Evolutionary conservation across 495 filamentous ascomycete species (phyloP), one percentile per base, ranked within the genome.

Genomic region (Aspergillus nidulans): DNA sequence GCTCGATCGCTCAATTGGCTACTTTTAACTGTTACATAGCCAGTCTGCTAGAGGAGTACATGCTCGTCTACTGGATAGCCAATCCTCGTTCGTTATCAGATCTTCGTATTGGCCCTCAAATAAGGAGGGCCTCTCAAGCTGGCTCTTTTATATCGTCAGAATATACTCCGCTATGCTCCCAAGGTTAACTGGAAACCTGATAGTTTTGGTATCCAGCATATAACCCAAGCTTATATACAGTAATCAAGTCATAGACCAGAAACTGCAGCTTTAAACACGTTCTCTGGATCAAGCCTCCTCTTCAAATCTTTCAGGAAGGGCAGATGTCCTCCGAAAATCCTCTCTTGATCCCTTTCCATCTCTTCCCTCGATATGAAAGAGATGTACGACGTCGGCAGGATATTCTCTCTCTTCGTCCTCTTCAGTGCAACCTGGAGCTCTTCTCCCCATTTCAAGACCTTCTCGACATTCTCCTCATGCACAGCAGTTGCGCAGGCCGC

Each of bases 321-420:
- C 6, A 34, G 36, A 39, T 66, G 50, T 0, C 18, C 1, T 0
- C 69, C 70, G 53, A 63, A 73, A 1, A 68, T 39, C 6, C 44
- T 30, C 10, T 50, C 57, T 0, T 24, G 25, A 13, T 48, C 9
- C 9, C 26, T 28, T 9, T 28, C 1, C 10, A 55, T 19, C 9
- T 30, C 49, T 19, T 55, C 19, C 9, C 6, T 12, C 25, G 23
- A 9, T 16, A 46, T 59, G 10, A 74, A 19, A 0, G 66, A 64
- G 10, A 73, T 44, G 57, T 75, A 77, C 12, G 53, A 42, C 0
- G 54, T 55, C 12, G 68, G 63, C 10, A 77, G 56, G 8, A 70
- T 18, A 56, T 61, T 63, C 13, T 45, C 54, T 8, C 47, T 34
- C 6, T 52, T 52, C 1, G 52, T 61, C 16, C 60, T 19, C 24